Conservation (phyloP, 495 filamentous ascomycete species). For the Penicillium riverlandense region DNA sequence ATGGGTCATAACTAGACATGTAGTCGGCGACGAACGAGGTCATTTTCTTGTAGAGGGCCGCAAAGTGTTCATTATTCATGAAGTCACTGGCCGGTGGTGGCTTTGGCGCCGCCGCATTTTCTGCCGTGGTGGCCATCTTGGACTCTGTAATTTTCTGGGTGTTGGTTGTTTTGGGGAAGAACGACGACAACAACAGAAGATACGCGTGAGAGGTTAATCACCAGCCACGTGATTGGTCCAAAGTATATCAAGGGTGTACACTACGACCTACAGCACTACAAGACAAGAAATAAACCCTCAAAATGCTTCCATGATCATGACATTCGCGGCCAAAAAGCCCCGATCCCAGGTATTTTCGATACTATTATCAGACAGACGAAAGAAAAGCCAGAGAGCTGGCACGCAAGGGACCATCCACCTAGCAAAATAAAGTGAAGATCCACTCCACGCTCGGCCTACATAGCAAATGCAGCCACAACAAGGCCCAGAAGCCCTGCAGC, state of each 20-base stretch:
- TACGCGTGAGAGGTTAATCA: too few species aligned
- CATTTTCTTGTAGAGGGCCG: constrained; percentile 39
- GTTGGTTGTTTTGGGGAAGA: neutral
- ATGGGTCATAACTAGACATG: constrained; percentile 78
- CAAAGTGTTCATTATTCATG: constrained; percentile 4
- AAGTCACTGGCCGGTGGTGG: neutral
- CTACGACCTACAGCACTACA: too few species aligned
- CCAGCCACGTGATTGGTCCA: too few species aligned
- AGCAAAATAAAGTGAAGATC: neutral
- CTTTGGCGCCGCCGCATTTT: neutral
- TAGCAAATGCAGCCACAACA: constrained; percentile 29
- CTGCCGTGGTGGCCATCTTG: neutral
- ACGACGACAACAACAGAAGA: too few species aligned
- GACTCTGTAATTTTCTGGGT: neutral
- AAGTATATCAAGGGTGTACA: too few species aligned
- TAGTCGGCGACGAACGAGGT: constrained; percentile 54
- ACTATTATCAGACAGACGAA: too few species aligned
- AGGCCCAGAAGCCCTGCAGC: constrained; percentile 31
- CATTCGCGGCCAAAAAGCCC: too few species aligned
- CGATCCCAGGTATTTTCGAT: too few species aligned
- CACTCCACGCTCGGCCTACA: constrained; percentile 14
- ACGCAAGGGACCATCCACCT: too few species aligned
- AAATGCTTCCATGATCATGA: too few species aligned
- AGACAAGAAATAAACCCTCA: too few species aligned
- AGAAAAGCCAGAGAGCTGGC: too few species aligned